A percentile compares a stretch with the other conserved stretches of the same genome.
Conservation (phyloP, 352 stramenopile species). For the Globisporangium solare region DNA sequence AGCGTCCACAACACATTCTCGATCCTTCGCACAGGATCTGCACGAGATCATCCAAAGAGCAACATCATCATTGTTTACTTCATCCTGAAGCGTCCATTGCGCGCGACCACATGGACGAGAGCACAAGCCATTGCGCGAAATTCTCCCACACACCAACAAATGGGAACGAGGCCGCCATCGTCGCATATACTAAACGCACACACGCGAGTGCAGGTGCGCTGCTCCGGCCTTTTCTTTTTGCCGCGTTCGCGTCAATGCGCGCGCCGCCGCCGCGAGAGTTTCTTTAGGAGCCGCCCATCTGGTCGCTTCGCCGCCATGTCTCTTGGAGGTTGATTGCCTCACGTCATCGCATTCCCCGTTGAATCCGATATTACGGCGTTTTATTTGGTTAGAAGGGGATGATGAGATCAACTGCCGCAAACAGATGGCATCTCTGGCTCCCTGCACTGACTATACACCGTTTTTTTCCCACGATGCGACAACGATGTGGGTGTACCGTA, state of each 20-base stretch:
- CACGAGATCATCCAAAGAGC: background rate
- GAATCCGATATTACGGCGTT: too few species aligned
- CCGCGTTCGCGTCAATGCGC: background rate
- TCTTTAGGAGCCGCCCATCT: background rate
- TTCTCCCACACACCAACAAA: conserved; percentile 25
- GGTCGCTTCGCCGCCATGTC: conserved; percentile 4
- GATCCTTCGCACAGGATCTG: conserved; percentile 22
- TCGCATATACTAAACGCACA: background rate
- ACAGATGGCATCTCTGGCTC: conserved; percentile 9
- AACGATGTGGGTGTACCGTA: too few species aligned
- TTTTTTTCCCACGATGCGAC: background rate
- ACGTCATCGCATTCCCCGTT: background rate
- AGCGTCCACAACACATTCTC: conserved; percentile 28
- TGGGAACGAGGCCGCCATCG: conserved; percentile 30
- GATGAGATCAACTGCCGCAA: too few species aligned
- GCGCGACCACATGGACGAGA: background rate
- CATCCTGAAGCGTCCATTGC: too few species aligned
- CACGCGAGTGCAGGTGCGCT: background rate
- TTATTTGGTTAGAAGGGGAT: background rate
- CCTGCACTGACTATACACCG: conserved; percentile 10
- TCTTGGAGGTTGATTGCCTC: conserved; percentile 1
- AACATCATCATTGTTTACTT: too few species aligned
- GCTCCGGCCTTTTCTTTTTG: background rate
- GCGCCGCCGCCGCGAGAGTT: background rate
- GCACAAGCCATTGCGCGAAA: background rate